A percentile compares a stretch with the other conserved stretches of the same genome.
These are phyloP conservation scores for Pseudogymnoascus sp. DNA, from an alignment of 2,329 filamentous ascomycete genomes.

Conservation along the genomic window DNA sequence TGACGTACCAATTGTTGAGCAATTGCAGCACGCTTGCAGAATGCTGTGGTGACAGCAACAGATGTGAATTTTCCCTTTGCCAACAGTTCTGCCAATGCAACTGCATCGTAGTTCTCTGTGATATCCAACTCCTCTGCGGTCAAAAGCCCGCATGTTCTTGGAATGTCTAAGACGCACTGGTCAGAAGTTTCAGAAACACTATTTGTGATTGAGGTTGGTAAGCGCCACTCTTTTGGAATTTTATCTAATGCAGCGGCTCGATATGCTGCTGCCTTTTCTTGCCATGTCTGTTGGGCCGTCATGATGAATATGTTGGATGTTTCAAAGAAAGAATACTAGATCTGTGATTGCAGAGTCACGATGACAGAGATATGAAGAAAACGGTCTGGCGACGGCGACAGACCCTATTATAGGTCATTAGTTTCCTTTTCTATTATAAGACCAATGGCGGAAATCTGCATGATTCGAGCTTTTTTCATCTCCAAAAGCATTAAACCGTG, in stretches of 20 bases:
- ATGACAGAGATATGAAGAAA: too few relatives aligned
- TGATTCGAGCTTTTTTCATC: too few relatives aligned
- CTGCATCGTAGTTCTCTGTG: constrained; percentile 40
- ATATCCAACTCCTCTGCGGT: constrained; percentile 39
- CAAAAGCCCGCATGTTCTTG: constrained; percentile 37
- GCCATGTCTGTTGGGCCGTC: constrained; percentile 1
- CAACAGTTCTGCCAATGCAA: constrained; percentile 35
- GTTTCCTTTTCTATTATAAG: too few relatives aligned
- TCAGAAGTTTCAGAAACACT: constrained; percentile 19
- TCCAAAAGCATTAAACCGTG: too few relatives aligned
- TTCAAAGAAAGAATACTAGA: too few relatives aligned
- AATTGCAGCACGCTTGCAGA: constrained; percentile 39
- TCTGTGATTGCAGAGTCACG: too few relatives aligned
- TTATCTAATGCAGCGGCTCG: constrained; percentile 12
- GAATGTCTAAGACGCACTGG: constrained; percentile 30
- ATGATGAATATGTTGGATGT: background rate
- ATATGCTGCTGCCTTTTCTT: background rate
- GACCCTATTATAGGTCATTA: too few relatives aligned
- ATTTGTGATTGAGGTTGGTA: constrained; percentile 18
- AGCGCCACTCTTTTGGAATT: constrained; percentile 29
- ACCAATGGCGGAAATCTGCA: too few relatives aligned
- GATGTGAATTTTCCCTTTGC: constrained; percentile 31
- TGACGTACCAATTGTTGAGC: constrained; percentile 45
- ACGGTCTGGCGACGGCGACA: too few relatives aligned
- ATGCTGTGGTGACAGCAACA: constrained; percentile 35